Base-by-base conservation (phyloP, 23 red algal genomes). In the Cyanidiococcus yangmingshanensis region DNA sequence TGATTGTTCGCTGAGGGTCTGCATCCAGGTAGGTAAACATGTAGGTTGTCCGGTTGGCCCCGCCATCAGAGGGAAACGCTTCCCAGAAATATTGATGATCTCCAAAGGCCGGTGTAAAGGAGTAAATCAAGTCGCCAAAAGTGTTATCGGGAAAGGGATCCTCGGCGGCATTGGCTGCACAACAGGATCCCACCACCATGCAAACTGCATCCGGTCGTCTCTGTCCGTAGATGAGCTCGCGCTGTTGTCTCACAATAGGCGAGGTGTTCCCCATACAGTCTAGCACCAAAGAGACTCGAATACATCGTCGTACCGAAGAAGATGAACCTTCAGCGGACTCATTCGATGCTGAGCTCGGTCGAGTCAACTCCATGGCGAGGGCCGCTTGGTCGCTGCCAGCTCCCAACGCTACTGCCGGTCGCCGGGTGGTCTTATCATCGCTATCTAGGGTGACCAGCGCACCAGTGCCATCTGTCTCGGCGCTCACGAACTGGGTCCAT, bases 71-170 rank as follows among this genome's bases (percentile, higher is more conserved):
- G 1, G 92, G 92, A 41, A 96, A 96, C 36, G 92, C 86, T 45
- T 96, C 92, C 87, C 87, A 96, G 50, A 96, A 90, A 75, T 90
- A 96, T 50, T 96, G 92, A 2, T 57, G 68, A 54, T 75, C 57
- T 32, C 68, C 59, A 17, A 77, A 38, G 77, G 82, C 83, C 2
- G 83, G 82, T 29, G 82, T 79, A 39, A 87, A 76, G 34, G 92
- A 76, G 37, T 41, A 83, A 1, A 96, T 76, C 37, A 90, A 63
- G 74, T 96, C 92, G 0, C 71, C 75, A 54, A 79, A 38, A 0
- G 74, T 83, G 37, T 89, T 87, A 36, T 75, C 77, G 2, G 68
- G 76, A 75, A 50, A 77, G 24, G 75, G 75, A 31, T 50, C 75
- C 16, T 32, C 3, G 12, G 16, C 63, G 63, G 80, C 79, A 26